Conservation (phyloP, 2,329 filamentous ascomycete genomes). For the Exophiala sideris region DNA sequence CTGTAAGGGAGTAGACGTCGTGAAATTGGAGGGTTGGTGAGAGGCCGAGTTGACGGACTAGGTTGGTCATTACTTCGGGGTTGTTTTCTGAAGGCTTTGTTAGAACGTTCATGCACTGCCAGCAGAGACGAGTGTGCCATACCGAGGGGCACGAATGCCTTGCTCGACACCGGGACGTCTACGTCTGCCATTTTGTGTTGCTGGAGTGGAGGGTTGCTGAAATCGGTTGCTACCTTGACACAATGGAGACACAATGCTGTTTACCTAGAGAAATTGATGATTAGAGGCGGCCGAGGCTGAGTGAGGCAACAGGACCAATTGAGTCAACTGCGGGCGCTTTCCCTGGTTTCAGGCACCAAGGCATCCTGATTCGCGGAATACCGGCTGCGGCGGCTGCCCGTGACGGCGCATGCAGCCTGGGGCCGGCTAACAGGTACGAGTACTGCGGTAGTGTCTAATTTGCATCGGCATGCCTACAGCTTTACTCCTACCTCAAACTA, state of each 20-base stretch:
- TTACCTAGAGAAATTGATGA: neutral
- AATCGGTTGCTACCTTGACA: neutral
- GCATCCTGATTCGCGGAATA: neutral
- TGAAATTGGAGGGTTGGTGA: constrained; percentile 73
- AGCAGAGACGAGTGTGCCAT: constrained; percentile 4
- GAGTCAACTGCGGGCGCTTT: constrained; percentile 11
- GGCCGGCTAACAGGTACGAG: too few species aligned
- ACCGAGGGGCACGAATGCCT: constrained; percentile 51
- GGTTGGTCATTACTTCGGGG: constrained; percentile 79
- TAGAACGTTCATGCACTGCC: neutral
- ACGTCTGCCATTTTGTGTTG: constrained; percentile 20
- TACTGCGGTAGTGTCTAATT: too few species aligned
- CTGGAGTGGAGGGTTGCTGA: neutral
- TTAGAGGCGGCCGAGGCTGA: neutral
- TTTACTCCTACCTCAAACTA: too few species aligned
- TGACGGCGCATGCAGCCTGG: neutral
- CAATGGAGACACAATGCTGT: neutral
- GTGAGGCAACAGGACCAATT: constrained; percentile 7
- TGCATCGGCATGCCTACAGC: too few species aligned
- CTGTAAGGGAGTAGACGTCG: constrained; percentile 88
- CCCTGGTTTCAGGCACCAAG: constrained; percentile 2
- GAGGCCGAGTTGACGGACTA: constrained; percentile 80
- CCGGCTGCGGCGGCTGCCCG: too few species aligned
- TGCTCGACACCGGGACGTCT: constrained; percentile 38
- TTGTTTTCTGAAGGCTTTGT: constrained; percentile 58